Conservation (phyloP, 306 rosid species). For the Citrullus colocynthis region DNA sequence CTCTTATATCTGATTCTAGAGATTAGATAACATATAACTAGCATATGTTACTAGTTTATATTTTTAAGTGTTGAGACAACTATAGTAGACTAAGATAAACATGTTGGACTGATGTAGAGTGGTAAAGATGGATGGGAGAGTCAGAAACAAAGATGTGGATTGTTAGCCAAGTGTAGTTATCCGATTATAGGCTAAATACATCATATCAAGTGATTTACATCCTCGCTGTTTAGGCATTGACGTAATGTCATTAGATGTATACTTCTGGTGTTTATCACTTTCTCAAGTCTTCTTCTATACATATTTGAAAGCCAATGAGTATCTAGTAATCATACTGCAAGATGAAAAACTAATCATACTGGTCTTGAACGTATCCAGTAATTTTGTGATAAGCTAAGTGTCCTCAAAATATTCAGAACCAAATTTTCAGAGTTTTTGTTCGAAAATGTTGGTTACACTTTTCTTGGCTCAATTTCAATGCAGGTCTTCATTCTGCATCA, state of each 20-base stretch:
- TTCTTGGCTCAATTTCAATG: background rate
- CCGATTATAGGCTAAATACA: background rate
- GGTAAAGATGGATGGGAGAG: background rate
- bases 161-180: background rate
- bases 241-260: background rate
- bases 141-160: background rate
- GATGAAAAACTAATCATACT: background rate
- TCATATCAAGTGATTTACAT: background rate
- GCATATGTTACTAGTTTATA: background rate
- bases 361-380: background rate
- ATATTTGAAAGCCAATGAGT: background rate
- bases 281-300: background rate
- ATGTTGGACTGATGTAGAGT: background rate
- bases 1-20: background rate
- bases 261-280: background rate
- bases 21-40: background rate
- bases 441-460: background rate
- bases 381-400: too few species aligned
- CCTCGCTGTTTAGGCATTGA: background rate
- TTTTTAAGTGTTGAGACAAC: background rate
- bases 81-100: background rate
- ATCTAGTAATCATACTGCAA: background rate
- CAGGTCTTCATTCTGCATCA: constrained; percentile 9
- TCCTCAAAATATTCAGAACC: background rate
- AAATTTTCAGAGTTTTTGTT: constrained; percentile 1